Base-by-base conservation (phyloP, 441 rosid genomes). In the Pelargonium australe region DNA sequence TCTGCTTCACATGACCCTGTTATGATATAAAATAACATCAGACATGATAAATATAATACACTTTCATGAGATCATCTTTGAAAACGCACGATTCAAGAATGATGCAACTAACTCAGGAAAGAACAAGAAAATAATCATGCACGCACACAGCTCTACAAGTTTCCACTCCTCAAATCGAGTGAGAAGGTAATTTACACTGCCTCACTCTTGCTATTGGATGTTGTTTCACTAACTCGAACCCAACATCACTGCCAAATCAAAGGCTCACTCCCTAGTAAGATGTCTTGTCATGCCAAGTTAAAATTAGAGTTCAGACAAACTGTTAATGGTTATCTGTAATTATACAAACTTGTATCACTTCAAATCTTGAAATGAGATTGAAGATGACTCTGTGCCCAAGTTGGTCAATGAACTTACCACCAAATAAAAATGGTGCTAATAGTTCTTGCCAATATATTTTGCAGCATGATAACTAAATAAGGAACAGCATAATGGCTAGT, bases 1-100 rank as follows among this genome's bases (percentile, higher is more conserved):
- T 94, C 85, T 89, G 97, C 84, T 78, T 88, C 73, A 94, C 99
- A 28, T 82, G 89, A 63, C 89, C 97, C 99, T 94, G 80, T 66
- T 41, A 67, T 20, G 73, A 67, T 68, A 57, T 49, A 61, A 0
- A 53, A 61, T 55, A 53, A 40, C 20, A 60, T 28, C 34, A 49
- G 55, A 49, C n/a, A 49, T 49, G 55, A 1, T 7, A 11, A 49
- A 17, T 49, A 4, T 17, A 49, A 7, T 49, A 47, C 34, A 41
- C 68, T 41, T 77, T 37, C 53, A 71, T 69, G 63, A 70, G 68
- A 72, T 64, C 58, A 7, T 73, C 71, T 70, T 58, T 47, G 17
- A 2, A 11, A 4, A 49, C 55, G 13, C n/a, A 12, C 55, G 4
- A 12, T 47, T 47, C 55, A 47, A 10, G 55, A 47, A 12, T 47